These are phyloP conservation scores for Backusella westeae DNA, from an alignment of 192 early-diverging fungal genomes.

Conservation along the genomic window DNA sequence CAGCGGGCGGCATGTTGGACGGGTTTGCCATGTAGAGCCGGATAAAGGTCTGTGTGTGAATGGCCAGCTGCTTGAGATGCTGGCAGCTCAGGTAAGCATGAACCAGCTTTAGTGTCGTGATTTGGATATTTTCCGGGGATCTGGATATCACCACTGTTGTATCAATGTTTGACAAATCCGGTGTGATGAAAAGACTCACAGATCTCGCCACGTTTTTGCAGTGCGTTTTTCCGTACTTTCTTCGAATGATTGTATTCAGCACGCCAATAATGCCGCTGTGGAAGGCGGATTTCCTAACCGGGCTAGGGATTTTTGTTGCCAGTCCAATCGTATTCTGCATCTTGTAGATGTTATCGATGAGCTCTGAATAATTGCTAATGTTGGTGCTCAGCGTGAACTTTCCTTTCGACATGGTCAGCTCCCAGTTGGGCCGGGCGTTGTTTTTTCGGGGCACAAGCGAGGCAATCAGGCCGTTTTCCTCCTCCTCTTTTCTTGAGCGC, in stretches of 20 bases:
- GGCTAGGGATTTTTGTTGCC: not conserved
- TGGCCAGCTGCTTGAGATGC: conserved; percentile 12
- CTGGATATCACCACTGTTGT: not conserved
- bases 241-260: not conserved
- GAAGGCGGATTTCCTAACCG: not conserved
- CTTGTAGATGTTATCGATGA: not conserved
- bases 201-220: not conserved
- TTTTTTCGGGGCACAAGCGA: not conserved
- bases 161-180: not conserved
- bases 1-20: not conserved
- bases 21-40: not conserved
- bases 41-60: conserved; percentile 16
- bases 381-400: not conserved
- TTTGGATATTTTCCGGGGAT: not conserved
- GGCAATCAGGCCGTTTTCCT: not conserved
- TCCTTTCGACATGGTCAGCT: not conserved
- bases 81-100: conserved; percentile 1
- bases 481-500: not conserved
- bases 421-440: not conserved
- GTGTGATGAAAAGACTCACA: not conserved
- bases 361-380: conserved; percentile 6
- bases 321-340: conserved; percentile 2
- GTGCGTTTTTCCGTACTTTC: conserved; percentile 11
- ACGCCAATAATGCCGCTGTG: not conserved
- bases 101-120: conserved; percentile 1